Base-by-base conservation (phyloP, 2,329 filamentous ascomycete species). In the Ampelomyces quisqualis region DNA sequence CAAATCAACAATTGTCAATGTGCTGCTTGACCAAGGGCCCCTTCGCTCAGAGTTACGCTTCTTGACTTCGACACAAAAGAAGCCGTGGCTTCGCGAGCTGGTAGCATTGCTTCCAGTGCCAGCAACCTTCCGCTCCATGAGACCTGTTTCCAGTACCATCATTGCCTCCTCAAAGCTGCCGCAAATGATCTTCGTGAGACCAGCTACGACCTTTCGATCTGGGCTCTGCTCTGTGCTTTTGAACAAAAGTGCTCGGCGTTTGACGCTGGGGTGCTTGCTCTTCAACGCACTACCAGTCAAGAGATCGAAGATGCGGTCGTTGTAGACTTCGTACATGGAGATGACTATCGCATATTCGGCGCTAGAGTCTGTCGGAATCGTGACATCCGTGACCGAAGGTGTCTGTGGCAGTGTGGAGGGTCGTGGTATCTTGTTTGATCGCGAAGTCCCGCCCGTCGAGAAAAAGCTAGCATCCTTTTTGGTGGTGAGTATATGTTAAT, bases 321-420 rank as follows among this genome's bases (percentile, higher is more conserved):
- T 98, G 73, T 98, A 96, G 1, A 98, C 91, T 68, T 98, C 93
- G 69, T 97, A 97, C 90, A 98, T 98, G 38, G 90, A 95, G 15
- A 98, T 78, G 8, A 98, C 74, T 38, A 98, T 82, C 4, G 86
- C 85, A 57, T 96, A 96, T 55, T 95, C 88, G 39, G 85, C 81
- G 14, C 79, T 78, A 1, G 77, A 74, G 47, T 90, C 86, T 33
- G 82, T 74, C 0, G 81, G 76, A 0, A 94, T 76, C 4, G 77
- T 73, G 29, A 95, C 74, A 36, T 83, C 76, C 67, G 82, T 81
- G 37, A 95, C 81, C 49, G 90, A 83, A 7, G 91, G 91, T 5
- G 77, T 72, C 43, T 85, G 81, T 1, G 90, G 88, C 4, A 93
- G 73, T 2, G 77, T 74, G n/a, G 83, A 85, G 1, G 86, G 80